These are phyloP conservation scores for Xerophyta viscosa DNA, from an alignment of 106 monocot species.

Conservation along the genomic window DNA sequence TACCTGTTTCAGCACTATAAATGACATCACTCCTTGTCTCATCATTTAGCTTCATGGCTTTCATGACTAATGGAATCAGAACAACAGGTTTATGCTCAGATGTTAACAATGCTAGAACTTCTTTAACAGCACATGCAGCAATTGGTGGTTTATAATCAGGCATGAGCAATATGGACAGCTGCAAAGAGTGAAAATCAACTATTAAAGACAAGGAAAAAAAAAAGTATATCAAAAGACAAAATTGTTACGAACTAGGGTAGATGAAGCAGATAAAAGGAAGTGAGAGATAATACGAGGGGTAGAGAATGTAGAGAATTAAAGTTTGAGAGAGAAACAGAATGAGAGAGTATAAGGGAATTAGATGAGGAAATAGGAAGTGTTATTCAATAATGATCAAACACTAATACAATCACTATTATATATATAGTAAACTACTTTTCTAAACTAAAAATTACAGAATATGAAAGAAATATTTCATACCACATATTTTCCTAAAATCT, in stretches of 20 bases:
- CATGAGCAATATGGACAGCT: slow-evolving; percentile 50
- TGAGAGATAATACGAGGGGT: too few species aligned
- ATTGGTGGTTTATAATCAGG: slow-evolving; percentile 55
- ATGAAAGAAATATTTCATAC: too few species aligned
- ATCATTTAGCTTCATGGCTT: slow-evolving; percentile 17
- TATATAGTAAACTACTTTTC: too few species aligned
- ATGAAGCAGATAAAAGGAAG: too few species aligned
- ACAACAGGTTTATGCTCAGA: slow-evolving; percentile 23
- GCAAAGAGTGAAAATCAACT: neutral
- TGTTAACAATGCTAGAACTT: slow-evolving; percentile 30
- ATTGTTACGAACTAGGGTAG: neutral
- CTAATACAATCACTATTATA: too few species aligned
- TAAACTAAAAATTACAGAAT: too few species aligned
- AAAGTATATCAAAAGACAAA: neutral
- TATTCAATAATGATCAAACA: too few species aligned
- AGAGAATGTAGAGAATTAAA: too few species aligned
- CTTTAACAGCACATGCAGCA: slow-evolving; percentile 60
- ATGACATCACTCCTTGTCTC: slow-evolving; percentile 17
- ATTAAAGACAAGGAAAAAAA: neutral
- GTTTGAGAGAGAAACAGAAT: too few species aligned
- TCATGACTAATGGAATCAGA: slow-evolving; percentile 37
- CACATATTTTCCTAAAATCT: too few species aligned
- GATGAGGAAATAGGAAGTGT: too few species aligned
- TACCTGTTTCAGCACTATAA: slow-evolving; percentile 42
- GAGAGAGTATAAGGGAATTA: too few species aligned